Percentiles rank a stretch among this genome's conserved stretches.
phyloP scores from a whole-genome alignment of 2,329 filamentous ascomycete genomes.

The Elsinoe necatrix region DNA sequence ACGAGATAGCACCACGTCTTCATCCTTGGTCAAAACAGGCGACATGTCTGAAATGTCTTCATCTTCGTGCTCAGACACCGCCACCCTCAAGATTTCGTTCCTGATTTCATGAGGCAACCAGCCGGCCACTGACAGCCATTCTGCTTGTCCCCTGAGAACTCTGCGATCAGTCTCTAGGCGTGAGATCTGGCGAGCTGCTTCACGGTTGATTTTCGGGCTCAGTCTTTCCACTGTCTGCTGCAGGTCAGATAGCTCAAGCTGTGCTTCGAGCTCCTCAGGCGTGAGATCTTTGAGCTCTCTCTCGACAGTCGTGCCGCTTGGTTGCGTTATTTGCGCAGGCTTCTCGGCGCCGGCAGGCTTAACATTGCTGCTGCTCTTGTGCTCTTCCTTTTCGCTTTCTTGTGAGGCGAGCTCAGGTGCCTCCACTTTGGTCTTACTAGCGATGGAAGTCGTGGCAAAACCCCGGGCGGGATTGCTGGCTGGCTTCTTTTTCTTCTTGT shows the following conservation, averaged over 20 bases:
- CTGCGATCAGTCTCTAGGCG: conserved; percentile 80
- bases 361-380: conserved; percentile 20
- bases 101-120: conserved; percentile 77
- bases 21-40: conserved; percentile 27
- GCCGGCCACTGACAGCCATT: conserved; percentile 60
- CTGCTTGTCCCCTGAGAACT: conserved; percentile 69
- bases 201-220: conserved; percentile 67
- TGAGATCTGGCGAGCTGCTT: conserved; percentile 65
- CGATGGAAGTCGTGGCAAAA: conserved; percentile 87
- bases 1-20: conserved; percentile 70
- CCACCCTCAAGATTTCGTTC: conserved; percentile 66
- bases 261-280: conserved; percentile 81
- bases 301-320: neutral
- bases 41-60: conserved; percentile 26
- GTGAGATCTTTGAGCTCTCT: conserved; percentile 49
- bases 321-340: conserved; percentile 15
- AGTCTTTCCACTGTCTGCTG: conserved; percentile 81
- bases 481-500: conserved; percentile 88
- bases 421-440: conserved; percentile 56
- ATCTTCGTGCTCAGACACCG: conserved; percentile 53
- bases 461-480: conserved; percentile 79
- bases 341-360: conserved; percentile 21
- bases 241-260: conserved; percentile 83
- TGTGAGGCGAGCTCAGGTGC: conserved; percentile 25
- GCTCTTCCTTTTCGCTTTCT: conserved; percentile 19